Conservation (phyloP, 257 asterid genomes). For the Dorcoceras hygrometricum region DNA sequence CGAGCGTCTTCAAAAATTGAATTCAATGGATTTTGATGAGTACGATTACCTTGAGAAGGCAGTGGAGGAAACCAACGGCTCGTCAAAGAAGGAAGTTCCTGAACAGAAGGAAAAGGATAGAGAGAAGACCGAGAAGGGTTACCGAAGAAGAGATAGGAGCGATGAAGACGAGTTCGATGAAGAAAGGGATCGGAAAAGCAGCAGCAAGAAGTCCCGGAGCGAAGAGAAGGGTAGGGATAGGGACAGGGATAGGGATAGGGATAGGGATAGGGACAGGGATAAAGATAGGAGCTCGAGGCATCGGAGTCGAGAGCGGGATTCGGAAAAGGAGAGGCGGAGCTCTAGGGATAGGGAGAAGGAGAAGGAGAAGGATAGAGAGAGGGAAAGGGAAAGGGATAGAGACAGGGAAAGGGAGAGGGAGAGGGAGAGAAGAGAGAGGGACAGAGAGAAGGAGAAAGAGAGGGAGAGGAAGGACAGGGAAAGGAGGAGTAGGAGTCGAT, state of each 20-base stretch:
- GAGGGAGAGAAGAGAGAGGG: slow-evolving; percentile 33
- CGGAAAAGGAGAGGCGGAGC: slow-evolving; percentile 51
- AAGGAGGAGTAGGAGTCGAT: slow-evolving; percentile 21
- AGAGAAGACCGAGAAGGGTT: slow-evolving; percentile 63
- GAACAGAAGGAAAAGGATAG: slow-evolving; percentile 51
- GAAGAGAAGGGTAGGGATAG: slow-evolving; percentile 29
- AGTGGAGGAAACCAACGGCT: slow-evolving; percentile 79
- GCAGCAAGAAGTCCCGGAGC: neutral
- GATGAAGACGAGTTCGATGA: slow-evolving; percentile 60
- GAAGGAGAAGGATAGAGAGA: slow-evolving; percentile 32
- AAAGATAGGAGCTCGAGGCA: slow-evolving; percentile 66
- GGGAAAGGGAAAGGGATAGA: slow-evolving; percentile 26
- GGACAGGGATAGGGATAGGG: slow-evolving; percentile 37
- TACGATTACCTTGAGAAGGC: slow-evolving; percentile 91
- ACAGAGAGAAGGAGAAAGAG: slow-evolving; percentile 38
- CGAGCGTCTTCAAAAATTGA: slow-evolving; percentile 15
- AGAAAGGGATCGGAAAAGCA: slow-evolving; percentile 40
- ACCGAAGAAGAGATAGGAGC: slow-evolving; percentile 67
- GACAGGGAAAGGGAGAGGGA: slow-evolving; percentile 32
- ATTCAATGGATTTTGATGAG: slow-evolving; percentile 92
- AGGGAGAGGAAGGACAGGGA: slow-evolving; percentile 33
- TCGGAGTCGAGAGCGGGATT: slow-evolving; percentile 50
- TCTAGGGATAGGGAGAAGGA: slow-evolving; percentile 52
- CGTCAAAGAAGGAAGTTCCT: slow-evolving; percentile 45
- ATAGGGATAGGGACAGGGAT: slow-evolving; percentile 45